phyloP scores from a whole-genome alignment of 768 basidiomycete species.

The Kwoniella shandongensis region DNA sequence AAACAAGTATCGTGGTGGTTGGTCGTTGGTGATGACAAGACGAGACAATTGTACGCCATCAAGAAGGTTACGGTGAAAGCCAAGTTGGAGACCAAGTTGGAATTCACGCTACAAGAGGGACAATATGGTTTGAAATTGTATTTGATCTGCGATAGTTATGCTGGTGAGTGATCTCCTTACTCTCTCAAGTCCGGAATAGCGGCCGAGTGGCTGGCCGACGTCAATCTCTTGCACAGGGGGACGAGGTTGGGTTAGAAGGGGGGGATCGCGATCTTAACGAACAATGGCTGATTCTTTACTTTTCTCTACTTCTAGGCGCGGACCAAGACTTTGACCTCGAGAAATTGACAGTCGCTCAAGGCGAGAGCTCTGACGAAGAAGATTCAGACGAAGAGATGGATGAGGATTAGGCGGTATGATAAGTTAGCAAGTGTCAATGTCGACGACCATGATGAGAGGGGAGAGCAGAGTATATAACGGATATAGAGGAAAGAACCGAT shows the following conservation, averaged over 20 bases:
- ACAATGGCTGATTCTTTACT: no score
- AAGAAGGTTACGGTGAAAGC: conserved; percentile 76
- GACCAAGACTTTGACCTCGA: conserved; percentile 88
- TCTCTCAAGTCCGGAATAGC: not conserved
- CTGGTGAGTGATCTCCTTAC: conserved; percentile 54
- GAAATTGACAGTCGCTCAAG: conserved; percentile 81
- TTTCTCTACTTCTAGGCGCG: conserved; percentile 58
- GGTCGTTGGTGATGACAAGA: conserved; percentile 73
- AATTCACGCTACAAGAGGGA: conserved; percentile 84
- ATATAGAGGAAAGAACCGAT: no score
- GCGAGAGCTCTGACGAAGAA: conserved; percentile 79
- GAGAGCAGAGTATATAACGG: no score
- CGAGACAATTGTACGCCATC: conserved; percentile 79
- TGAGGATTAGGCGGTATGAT: conserved; percentile 33
- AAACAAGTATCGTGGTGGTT: conserved; percentile 98
- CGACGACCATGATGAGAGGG: no score
- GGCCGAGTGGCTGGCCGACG: not conserved
- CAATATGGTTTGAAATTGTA: conserved; percentile 70
- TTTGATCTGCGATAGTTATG: conserved; percentile 88
- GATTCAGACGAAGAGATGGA: conserved; percentile 58
- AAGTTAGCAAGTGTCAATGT: no score
- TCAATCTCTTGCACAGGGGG: no score
- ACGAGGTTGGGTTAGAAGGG: no score
- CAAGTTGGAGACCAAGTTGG: conserved; percentile 76
- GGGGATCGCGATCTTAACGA: no score